These are phyloP conservation scores for Amanita muscaria DNA, from an alignment of 768 basidiomycete genomes.

Conservation along the genomic window DNA sequence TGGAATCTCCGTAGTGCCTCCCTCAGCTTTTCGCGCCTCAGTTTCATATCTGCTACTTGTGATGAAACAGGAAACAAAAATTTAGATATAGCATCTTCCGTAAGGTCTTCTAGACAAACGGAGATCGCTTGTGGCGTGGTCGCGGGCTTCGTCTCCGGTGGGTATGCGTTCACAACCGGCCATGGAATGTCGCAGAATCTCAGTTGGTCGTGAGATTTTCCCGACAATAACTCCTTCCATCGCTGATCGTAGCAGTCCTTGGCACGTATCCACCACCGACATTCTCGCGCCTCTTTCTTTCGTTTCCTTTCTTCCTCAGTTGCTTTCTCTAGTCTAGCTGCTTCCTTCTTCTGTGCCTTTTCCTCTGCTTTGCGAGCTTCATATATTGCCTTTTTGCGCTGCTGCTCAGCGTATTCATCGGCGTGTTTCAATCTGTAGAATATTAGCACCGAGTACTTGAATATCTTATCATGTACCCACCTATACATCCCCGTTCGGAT, in stretches of 20 bases:
- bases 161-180: constrained; percentile 43
- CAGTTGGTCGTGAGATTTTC: constrained; percentile 22
- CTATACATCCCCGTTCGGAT: constrained; percentile 81
- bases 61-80: constrained; percentile 40
- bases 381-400: constrained; percentile 42
- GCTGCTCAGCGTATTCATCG: constrained; percentile 54
- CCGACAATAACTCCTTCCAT: constrained; percentile 45
- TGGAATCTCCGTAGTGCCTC: constrained; percentile 70
- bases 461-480: constrained; percentile 25
- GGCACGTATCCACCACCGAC: constrained; percentile 33
- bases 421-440: constrained; percentile 54
- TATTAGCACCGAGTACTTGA: constrained; percentile 1
- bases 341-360: constrained; percentile 47
- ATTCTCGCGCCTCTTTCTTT: constrained; percentile 40
- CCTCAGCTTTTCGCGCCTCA: constrained; percentile 50
- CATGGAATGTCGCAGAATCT: constrained; percentile 62
- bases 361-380: constrained; percentile 46
- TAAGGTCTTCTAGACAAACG: constrained; percentile 40
- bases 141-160: constrained; percentile 8
- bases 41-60: constrained; percentile 26
- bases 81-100: constrained; percentile 41
- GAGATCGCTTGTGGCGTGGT: not conserved
- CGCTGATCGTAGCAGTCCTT: constrained; percentile 45
- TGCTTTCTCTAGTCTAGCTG: constrained; percentile 37
- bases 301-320: constrained; percentile 44